Base-by-base conservation (phyloP, 768 basidiomycete genomes). In the Cystofilobasidium capitatum region DNA sequence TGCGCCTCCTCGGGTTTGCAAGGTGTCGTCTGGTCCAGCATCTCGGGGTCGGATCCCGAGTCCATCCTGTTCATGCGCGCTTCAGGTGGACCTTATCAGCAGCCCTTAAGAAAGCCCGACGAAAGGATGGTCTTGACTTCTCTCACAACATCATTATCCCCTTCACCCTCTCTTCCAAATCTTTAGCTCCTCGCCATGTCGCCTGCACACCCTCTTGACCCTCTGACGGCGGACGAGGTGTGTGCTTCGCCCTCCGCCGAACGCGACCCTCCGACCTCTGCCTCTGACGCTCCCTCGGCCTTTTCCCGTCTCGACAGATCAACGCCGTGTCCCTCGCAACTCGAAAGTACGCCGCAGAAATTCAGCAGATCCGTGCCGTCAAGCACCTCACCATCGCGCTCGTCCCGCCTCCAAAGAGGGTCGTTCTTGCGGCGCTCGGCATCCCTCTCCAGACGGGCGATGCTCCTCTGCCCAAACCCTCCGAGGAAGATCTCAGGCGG, bases 371-470 rank as follows among this genome's bases (percentile, higher is more conserved):
- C 60, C 40, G 44, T 26, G 60, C 60, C 35, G 16, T 62, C 42
- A 62, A 62, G 39, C 60, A 44, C 6, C 40, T 62, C 60, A 62
- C 49, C 29, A 62, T 73, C 44, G 54, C 57, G 20, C 66, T 65
- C 8, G 36, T 60, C 26, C 39, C 55, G n/a, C 55, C 58, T 60
- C 59, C 69, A 65, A 73, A 62, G 60, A 65, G 64, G 16, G 62
- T 63, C 33, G 72, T 73, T 12, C 60, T 62, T 26, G 45, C 40
- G 22, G 22, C 40, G 20, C 60, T 62, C 22, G n/a, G 26, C 13
- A 62, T 62, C 60, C 60, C 60, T 0, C 13, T 20, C 42, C 12
- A 26, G 24, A 44, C 60, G 16, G 60, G 45, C 17, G 24, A 26
- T 2, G 14, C 40, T 14, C 33, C 40, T 16, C 5, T 29, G 0